These are phyloP conservation scores for Microcyclosporella mali DNA, from an alignment of 2,329 filamentous ascomycete genomes.

Conservation along the genomic window DNA sequence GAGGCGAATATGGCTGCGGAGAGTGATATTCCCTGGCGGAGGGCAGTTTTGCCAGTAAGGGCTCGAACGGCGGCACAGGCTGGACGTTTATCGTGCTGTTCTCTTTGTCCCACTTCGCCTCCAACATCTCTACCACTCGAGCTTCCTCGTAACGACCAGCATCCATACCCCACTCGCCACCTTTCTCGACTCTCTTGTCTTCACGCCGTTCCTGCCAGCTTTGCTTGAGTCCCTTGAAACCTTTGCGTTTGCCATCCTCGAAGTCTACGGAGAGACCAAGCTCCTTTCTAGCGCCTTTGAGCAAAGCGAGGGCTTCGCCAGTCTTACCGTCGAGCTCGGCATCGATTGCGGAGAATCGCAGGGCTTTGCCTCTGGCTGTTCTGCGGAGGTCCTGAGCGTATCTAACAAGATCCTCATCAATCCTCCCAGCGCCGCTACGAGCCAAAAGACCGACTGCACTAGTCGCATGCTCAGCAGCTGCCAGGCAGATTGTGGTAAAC, in stretches of 20 bases:
- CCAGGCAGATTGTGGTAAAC: conserved; percentile 80
- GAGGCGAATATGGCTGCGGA: conserved; percentile 61
- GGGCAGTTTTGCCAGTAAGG: conserved; percentile 71
- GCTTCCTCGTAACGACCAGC: conserved; percentile 79
- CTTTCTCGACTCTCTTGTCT: conserved; percentile 71
- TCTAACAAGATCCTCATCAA: conserved; percentile 60
- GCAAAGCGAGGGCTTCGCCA: conserved; percentile 81
- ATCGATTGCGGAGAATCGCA: conserved; percentile 84
- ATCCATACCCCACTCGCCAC: conserved; percentile 68
- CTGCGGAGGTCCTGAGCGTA: conserved; percentile 72
- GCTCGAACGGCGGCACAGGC: conserved; percentile 62
- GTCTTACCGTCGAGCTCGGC: conserved; percentile 76
- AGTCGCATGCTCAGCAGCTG: conserved; percentile 79
- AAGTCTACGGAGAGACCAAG: conserved; percentile 55
- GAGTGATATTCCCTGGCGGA: conserved; percentile 81
- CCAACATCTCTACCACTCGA: conserved; percentile 77
- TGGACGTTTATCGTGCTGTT: conserved; percentile 93
- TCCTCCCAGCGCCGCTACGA: conserved; percentile 40
- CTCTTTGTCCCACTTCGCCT: conserved; percentile 83
- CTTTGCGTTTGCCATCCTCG: conserved; percentile 45
- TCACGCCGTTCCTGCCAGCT: conserved; percentile 72
- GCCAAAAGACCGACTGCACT: conserved; percentile 55
- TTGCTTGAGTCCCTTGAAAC: conserved; percentile 62
- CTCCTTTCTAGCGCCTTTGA: conserved; percentile 68
- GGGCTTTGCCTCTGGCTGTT: conserved; percentile 75